Evolutionary conservation across 495 filamentous ascomycete species (phyloP), one percentile per base, ranked within the genome.

Genomic region (Aspergillus olivimuriae): DNA sequence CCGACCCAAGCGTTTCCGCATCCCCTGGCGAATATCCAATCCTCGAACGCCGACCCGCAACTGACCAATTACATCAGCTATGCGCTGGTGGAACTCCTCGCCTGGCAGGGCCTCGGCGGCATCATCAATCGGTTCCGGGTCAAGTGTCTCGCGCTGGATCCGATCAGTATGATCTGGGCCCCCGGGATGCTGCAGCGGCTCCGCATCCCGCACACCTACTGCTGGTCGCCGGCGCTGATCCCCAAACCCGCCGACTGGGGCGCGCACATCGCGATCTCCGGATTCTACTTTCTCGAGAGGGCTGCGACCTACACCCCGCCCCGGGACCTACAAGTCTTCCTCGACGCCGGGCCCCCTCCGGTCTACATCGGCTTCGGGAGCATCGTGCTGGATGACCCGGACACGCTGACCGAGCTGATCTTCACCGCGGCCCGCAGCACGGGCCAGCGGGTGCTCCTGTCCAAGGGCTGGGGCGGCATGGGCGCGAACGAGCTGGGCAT

Each of bases 311-410:
- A 78, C 53, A 76, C 66, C 0, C 86, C 84, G 2, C 68, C 75
- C 2, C 62, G 67, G 10, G 77, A 80, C 18, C 66, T 90, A 14
- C 60, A 62, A 4, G 69, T 59, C 5, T 90, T 87, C 52, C 75
- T 90, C 6, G 68, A 69, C 0, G 65, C 65, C 10, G 82, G 82
- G 0, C 74, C 78, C 8, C 75, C 81, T 15, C 85, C 86, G 0
- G 69, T 87, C 0, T 89, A 89, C 46, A 84, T 89, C 41, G 84
- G 84, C 1, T 87, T 89, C 54, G 84, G 84, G 1, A 84, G 80
- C 11, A 89, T 89, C 23, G 83, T 87, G 2, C 77, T 87, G 3
- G 83, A 86, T 38, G 76, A 87, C 46, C 80, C 82, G 0, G 67
- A 80, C 44, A 66, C 57, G 4, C 68, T 87, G 49, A 87, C 82